These are phyloP conservation scores for Aegilops umbellulata DNA, from an alignment of 176 grass and related monocot species.

Conservation along the genomic window DNA sequence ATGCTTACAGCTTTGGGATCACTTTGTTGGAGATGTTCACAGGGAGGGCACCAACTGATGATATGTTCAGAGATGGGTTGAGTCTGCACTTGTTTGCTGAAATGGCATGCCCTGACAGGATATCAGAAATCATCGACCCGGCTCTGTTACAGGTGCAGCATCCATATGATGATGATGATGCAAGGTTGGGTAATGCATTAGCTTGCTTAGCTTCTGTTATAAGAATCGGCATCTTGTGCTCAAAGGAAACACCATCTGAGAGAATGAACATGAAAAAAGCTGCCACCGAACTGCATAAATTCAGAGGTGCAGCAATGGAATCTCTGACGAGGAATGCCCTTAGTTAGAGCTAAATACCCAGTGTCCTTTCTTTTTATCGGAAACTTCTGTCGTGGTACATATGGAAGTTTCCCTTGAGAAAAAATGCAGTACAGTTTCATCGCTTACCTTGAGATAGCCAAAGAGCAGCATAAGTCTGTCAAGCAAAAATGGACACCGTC, in stretches of 20 bases:
- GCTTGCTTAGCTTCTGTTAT: conserved; percentile 7
- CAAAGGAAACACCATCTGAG: conserved; percentile 2
- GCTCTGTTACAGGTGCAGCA: background rate
- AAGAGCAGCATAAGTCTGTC: background rate
- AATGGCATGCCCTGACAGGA: conserved; percentile 17
- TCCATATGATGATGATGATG: background rate
- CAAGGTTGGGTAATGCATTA: background rate
- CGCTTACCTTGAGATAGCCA: background rate
- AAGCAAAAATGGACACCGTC: conserved; percentile 12
- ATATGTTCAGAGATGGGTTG: conserved; percentile 24
- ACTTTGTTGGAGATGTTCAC: conserved; percentile 52
- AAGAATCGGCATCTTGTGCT: conserved; percentile 19
- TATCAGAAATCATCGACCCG: conserved; percentile 16
- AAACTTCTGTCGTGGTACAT: background rate
- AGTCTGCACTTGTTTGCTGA: conserved; percentile 2
- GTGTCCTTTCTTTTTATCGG: background rate
- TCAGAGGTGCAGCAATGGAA: background rate
- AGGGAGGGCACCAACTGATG: conserved; percentile 36
- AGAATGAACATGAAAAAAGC: conserved; percentile 16
- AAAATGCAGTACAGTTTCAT: background rate
- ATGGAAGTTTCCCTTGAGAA: background rate
- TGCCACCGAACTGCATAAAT: conserved; percentile 18
- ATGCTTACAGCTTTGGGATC: conserved; percentile 51
- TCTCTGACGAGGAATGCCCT: background rate
- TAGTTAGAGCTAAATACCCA: background rate